Evolutionary conservation across 768 basidiomycete genomes (phyloP), one percentile per base, ranked within the genome.

Genomic region (Termitomyces heimii): DNA sequence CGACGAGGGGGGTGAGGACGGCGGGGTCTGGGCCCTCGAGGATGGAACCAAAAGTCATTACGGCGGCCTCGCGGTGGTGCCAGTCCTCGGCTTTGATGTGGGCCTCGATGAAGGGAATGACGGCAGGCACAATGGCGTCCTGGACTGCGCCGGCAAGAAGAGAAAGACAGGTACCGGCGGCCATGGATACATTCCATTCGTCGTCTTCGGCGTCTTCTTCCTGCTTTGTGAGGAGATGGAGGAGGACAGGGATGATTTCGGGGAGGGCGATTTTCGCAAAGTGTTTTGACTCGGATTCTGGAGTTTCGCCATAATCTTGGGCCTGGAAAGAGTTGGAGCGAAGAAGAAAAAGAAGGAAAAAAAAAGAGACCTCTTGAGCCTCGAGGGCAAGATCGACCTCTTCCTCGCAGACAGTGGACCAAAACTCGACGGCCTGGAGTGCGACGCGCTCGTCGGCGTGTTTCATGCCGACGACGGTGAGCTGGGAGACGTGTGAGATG

Each of bases 181-280:
- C 93, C 96, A 98, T 98, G 16, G 94, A 88, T 42, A 96, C 85
- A 66, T 96, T 96, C 97, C 97, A 99, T 69, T 99, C 97, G 63
- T 98, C 97, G 62, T 98, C 96, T 44, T 96, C 94, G 1, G 93
- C 94, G 63, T 98, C 94, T 68, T 98, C 97, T 64, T 95, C 92
- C 70, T 99, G 97, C 61, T 84, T 88, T 2, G 89, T 93, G 58
- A 98, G 82, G 22, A 98, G 83, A 40, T 84, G 79, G 24, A 99
- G 79, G 9, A 99, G 82, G 8, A 98, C 94, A 8, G 97, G 96
- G 0, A 95, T 80, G 60, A 98, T 94, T 73, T 98, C 97, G 26
- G 92, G 89, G 26, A 99, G 76, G 3, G 97, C 97, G 53, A 93
- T 85, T 73, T 93, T 95, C 46, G 97, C 94, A 63, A 98, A 99